Conservation (phyloP, 768 basidiomycete genomes). For the Suillus clintonianus region DNA sequence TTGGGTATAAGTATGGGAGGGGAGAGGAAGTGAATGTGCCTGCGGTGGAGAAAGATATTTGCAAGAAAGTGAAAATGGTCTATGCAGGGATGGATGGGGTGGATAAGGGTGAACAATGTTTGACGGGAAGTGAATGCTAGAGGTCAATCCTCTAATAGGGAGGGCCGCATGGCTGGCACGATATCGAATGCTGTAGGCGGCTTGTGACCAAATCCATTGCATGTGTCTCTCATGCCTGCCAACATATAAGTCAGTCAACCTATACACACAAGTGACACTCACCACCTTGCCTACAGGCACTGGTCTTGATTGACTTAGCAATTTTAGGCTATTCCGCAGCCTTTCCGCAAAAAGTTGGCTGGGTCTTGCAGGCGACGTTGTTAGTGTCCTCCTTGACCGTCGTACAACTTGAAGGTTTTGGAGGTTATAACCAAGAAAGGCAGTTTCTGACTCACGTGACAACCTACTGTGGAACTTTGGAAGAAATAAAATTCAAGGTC, state of each 20-base stretch:
- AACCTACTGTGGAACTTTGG: neutral
- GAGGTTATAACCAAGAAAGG: neutral
- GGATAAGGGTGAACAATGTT: neutral
- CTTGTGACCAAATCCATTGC: conserved; percentile 65
- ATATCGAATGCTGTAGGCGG: conserved; percentile 46
- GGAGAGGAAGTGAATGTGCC: conserved; percentile 7
- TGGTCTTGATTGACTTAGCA: neutral
- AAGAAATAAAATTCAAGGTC: conserved; percentile 1
- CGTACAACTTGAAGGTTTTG: neutral
- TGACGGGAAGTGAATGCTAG: neutral
- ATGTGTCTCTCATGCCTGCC: conserved; percentile 66
- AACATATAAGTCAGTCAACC: conserved; percentile 2
- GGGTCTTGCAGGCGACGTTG: neutral
- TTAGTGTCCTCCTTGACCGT: neutral
- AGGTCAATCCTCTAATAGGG: neutral
- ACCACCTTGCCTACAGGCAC: conserved; percentile 24
- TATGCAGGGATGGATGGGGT: conserved; percentile 4
- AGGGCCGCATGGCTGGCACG: conserved; percentile 8
- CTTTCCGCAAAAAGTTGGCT: neutral
- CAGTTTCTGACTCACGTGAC: neutral
- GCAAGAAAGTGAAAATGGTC: conserved; percentile 11
- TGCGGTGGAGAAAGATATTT: conserved; percentile 3
- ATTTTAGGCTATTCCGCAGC: neutral
- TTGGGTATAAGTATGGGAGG: neutral
- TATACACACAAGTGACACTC: conserved; percentile 1